Conservation (phyloP, 1,284 basidiomycete genomes). For the Apiotrichum sp. region DNA sequence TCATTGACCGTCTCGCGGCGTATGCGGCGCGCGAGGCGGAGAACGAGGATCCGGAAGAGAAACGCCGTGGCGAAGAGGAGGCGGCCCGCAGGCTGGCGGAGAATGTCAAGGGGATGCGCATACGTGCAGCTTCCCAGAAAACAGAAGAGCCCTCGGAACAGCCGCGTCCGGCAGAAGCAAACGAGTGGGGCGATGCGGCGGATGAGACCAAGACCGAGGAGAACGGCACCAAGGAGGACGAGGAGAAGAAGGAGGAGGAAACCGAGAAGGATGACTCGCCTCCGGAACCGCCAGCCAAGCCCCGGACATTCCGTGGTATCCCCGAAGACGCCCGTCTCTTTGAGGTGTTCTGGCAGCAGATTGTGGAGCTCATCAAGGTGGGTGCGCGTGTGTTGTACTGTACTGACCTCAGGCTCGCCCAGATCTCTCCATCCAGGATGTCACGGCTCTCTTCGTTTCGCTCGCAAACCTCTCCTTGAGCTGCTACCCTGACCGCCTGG, state of each 20-base stretch:
- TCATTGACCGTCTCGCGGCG: constrained; percentile 89
- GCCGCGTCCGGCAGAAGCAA: constrained; percentile 33
- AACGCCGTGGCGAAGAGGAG: constrained; percentile 80
- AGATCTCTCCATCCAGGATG: constrained; percentile 88
- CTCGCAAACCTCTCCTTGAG: constrained; percentile 85
- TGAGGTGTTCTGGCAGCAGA: constrained; percentile 96
- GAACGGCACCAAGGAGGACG: constrained; percentile 16
- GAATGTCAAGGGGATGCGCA: constrained; percentile 58
- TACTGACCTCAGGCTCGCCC: constrained; percentile 66
- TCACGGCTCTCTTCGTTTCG: constrained; percentile 87
- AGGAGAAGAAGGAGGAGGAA: constrained; percentile 12
- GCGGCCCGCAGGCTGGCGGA: constrained; percentile 77
- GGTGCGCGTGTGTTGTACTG: constrained; percentile 11
- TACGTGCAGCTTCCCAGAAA: constrained; percentile 37
- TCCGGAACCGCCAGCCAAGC: constrained; percentile 28
- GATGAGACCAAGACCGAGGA: neutral
- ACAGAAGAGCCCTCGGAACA: neutral
- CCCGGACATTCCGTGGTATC: constrained; percentile 69
- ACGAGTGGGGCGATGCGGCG: constrained; percentile 25
- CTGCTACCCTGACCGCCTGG: constrained; percentile 88
- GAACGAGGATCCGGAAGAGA: constrained; percentile 85
- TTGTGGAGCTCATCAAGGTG: constrained; percentile 93
- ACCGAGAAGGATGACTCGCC: constrained; percentile 15
- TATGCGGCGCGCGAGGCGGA: constrained; percentile 91
- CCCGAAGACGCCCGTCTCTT: constrained; percentile 88